Base-by-base conservation (phyloP, 1,284 basidiomycete genomes). In the Tylopilus orsonianus region DNA sequence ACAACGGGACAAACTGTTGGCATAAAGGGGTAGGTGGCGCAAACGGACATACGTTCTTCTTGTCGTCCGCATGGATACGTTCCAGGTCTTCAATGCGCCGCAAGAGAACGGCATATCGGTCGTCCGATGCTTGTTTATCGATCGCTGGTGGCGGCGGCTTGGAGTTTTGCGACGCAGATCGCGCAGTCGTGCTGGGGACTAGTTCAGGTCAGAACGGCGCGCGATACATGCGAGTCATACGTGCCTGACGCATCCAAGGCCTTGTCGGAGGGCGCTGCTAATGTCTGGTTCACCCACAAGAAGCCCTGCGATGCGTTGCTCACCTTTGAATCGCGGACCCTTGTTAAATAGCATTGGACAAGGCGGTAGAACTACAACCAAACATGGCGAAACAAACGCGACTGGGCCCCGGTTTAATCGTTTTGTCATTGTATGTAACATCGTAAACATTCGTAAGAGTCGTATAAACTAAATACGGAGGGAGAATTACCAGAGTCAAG, bases 61-160 rank as follows among this genome's bases (percentile, higher is more conserved):
- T 89, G 52, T 75, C 79, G 9, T 88, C 83, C 24, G 73, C 66
- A 56, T 87, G 84, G 20, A 84, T 62, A 48, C 68, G 68, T 65
- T 89, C 84, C 12, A 89, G 63, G 14, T 87, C 81, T 32, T 87
- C 83, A 0, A 89, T 72, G 57, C 83, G 84, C 55, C 74, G 75
- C 62, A 86, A 79, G 8, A 89, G 71, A 14, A 64, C 49, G 9
- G 72, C 70, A 56, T 81, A 82, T 18, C 75, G 72, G 48, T 85
- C 82, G 8, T 49, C 59, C 2, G 53, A 44, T 29, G 48, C 29
- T 20, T 50, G 56, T 23, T 54, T 58, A 16, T 35, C 40, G 14
- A 46, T 12, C 9, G 43, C 39, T 4, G 41, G 30, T 4, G 41
- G 49, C 3, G 41, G 30, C 4, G 41, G 49, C 24, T 44, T 61